phyloP scores from a whole-genome alignment of 768 basidiomycete genomes.

The Lentinula edodes region DNA sequence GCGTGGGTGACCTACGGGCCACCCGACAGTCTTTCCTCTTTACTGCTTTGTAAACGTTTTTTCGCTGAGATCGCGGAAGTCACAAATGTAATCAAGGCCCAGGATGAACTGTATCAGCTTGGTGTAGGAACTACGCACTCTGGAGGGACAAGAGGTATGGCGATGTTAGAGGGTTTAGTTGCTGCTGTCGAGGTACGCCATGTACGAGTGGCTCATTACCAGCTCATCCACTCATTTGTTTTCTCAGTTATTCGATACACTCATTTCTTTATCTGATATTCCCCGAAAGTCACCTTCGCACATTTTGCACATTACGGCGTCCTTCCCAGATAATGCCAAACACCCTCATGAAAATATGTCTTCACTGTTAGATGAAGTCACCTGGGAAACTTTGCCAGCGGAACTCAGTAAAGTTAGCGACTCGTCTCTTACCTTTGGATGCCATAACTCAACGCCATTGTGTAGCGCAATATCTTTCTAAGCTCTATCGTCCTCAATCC shows the following conservation, averaged over 20 bases:
- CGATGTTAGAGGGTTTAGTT: slow-evolving; percentile 65
- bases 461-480: slow-evolving; percentile 54
- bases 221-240: neutral
- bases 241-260: slow-evolving; percentile 36
- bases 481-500: slow-evolving; percentile 42
- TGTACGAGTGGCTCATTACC: slow-evolving; percentile 6
- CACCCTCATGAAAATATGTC: slow-evolving; percentile 51
- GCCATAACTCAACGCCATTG: neutral
- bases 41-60: slow-evolving; percentile 52
- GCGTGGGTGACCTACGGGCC: slow-evolving; percentile 62
- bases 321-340: slow-evolving; percentile 47
- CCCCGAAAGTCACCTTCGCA: slow-evolving; percentile 26
- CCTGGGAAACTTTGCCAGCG: slow-evolving; percentile 54
- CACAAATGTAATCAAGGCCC: slow-evolving; percentile 36
- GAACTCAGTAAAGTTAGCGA: slow-evolving; percentile 56
- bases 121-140: slow-evolving; percentile 55
- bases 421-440: neutral
- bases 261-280: neutral
- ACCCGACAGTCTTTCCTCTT: slow-evolving; percentile 47
- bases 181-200: slow-evolving; percentile 58
- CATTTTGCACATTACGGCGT: slow-evolving; percentile 58
- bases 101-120: slow-evolving; percentile 35
- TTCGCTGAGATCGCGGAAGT: slow-evolving; percentile 41
- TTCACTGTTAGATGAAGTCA: slow-evolving; percentile 40
- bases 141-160: slow-evolving; percentile 49